A percentile compares a stretch with the other conserved stretches of the same genome.
Conservation (phyloP, 768 basidiomycete genomes). For the Phaeotremella skinneri region DNA sequence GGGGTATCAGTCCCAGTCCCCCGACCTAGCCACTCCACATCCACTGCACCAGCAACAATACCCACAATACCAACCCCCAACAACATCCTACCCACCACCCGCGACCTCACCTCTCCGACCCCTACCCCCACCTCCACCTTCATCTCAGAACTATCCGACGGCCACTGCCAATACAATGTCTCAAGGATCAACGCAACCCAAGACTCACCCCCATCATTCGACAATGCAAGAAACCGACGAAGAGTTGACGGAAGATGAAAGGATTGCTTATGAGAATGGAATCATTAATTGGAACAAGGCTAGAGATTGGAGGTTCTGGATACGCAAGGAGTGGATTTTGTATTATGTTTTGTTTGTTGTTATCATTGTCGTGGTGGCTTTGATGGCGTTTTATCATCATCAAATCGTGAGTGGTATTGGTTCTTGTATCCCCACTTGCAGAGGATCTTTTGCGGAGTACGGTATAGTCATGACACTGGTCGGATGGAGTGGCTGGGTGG, state of each 20-base stretch:
- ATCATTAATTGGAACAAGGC: constrained; percentile 32
- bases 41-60: background rate
- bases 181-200: background rate
- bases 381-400: constrained; percentile 65
- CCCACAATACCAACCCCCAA: background rate
- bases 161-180: background rate
- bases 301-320: constrained; percentile 28
- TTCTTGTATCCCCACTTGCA: background rate
- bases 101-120: background rate
- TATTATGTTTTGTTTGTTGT: constrained; percentile 55
- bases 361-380: constrained; percentile 57
- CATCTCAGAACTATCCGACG: background rate
- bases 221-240: constrained; percentile 30
- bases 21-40: background rate
- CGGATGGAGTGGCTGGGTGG: no score
- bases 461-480: no score
- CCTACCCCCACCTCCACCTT: background rate
- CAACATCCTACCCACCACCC: background rate
- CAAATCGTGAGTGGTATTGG: constrained; percentile 56
- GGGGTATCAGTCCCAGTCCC: background rate
- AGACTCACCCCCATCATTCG: background rate
- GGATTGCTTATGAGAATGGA: constrained; percentile 35
- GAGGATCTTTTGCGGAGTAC: no score
- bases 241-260: constrained; percentile 42
- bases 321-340: constrained; percentile 35